Evolutionary conservation across 1,284 basidiomycete species (phyloP), one percentile per base, ranked within the genome.

Genomic region (Ganoderma lingzhi): DNA sequence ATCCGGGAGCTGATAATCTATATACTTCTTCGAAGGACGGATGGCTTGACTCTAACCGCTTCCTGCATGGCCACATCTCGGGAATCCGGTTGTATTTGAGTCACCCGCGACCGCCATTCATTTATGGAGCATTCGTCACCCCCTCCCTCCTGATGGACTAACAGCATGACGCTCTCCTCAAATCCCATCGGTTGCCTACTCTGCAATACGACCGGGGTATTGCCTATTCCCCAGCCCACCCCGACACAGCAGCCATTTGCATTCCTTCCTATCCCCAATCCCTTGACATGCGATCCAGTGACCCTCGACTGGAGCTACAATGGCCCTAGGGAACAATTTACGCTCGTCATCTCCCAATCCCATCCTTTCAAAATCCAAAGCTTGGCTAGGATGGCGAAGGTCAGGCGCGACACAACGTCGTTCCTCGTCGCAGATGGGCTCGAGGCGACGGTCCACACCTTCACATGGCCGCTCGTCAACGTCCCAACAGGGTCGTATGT

Each of bases 401-500:
- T 63, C 37, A 30, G 19, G 28, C 4, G 23, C 62, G 59, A 45
- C 15, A 23, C 30, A 19, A 48, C 59, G 23, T 63, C 51, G 6
- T 64, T 48, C 14, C 51, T 48, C 23, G 10, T 78, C 41, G 70
- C 61, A 15, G 70, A 39, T 8, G 45, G 67, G 41, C 45, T 75
- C 19, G 69, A 75, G 32, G 63, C 75, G 2, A 39, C 67, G 9
- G 4, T 23, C 35, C 14, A 12, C 5, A 62, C 41, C 6, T 78
- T 55, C 59, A 71, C 68, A 1, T 80, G 79, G 79, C 4, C 42
- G 0, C 12, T 64, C 2, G 78, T 79, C 19, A 74, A 75, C 60
- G 73, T 80, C 8, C 71, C 78, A 1, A 56, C 74, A 30, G 79
- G 79, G 0, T 70, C 69, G 69, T 80, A 80, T 65, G 53, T 62